Base-by-base conservation (phyloP, 805 yeast species). In the Nakazawaea wickerhamii region DNA sequence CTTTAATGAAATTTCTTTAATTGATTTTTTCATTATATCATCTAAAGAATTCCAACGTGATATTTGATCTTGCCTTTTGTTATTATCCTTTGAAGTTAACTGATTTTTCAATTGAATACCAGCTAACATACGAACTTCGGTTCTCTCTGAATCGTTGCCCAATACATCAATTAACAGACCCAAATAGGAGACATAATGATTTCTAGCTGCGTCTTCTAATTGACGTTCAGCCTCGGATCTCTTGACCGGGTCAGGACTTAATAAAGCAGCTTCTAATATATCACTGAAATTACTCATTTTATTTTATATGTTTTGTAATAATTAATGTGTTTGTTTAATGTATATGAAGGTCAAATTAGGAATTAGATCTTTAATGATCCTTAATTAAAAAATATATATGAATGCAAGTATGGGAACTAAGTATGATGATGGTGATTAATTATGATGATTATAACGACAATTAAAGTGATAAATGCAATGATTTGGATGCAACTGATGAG, bases 51-150 rank as follows among this genome's bases (percentile, higher is more conserved):
- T 59, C 97, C 98, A 91, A 48, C 93, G 77, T 55, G 77, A 78
- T 13, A 79, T 76, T 57, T 79, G 83, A 30, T 70, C 74, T 33
- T 60, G 63, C 50, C 73, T 77, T 50, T 77, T 79, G n/a, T 64
- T 63, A 4, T 70, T 51, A 56, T 86, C 95, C 58, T 90, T 91
- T 13, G 97, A 80, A 5, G 87, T 79, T 54, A 91, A 72, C 66
- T 86, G 87, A 65, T 91, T 91, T 68, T 91, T 91, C 56, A 88
- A 69, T 17, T 84, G 84, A 48, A 91, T 69, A 32, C 93, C 95
- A 3, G 99, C 96, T 59, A 93, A 75, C 73, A 89, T 86, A 57
- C 98, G 75, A 37, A 89, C 93, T 64, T 91, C 96, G 5, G 81
- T 65, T 53, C 75, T 77, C 43, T 75, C 76, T 6, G 66, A 58